phyloP scores from a whole-genome alignment of 257 asterid species.

The Craterostigma plantagineum region DNA sequence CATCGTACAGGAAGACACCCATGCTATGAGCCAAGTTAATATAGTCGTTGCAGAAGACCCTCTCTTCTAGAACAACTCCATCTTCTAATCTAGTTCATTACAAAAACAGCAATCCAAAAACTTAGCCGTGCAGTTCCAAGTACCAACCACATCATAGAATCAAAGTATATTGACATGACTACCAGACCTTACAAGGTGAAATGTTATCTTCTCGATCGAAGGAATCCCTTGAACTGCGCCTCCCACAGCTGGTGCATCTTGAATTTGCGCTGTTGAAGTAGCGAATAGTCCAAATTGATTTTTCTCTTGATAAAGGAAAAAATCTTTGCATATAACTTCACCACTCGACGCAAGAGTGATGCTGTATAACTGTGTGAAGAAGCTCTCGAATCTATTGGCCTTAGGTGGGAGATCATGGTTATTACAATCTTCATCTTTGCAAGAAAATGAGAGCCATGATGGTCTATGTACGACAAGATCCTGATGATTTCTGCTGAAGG shows the following conservation, averaged over 20 bases:
- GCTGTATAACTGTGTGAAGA: conserved; percentile 57
- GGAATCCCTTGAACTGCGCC: conserved; percentile 93
- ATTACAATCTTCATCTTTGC: conserved; percentile 46
- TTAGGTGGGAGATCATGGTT: conserved; percentile 59
- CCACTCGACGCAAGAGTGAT: conserved; percentile 67
- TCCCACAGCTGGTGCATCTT: conserved; percentile 70
- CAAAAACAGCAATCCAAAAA: conserved; percentile 9
- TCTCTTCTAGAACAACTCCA: conserved; percentile 78
- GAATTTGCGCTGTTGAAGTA: conserved; percentile 78
- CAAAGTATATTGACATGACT: conserved; percentile 7
- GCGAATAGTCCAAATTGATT: conserved; percentile 80
- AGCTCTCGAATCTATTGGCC: conserved; percentile 81
- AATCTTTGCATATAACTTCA: conserved; percentile 89
- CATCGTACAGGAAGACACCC: conserved; percentile 93
- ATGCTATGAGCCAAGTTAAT: conserved; percentile 70
- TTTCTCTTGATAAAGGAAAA: conserved; percentile 63
- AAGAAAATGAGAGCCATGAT: conserved; percentile 78
- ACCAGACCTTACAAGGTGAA: conserved; percentile 84
- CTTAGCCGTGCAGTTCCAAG: neutral
- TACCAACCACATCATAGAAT: conserved; percentile 3
- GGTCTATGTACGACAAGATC: conserved; percentile 88
- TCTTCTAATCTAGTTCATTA: conserved; percentile 54
- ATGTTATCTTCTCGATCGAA: conserved; percentile 71
- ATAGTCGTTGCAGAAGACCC: conserved; percentile 73
- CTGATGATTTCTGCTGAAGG: conserved; percentile 87